Evolutionary conservation across 1,139 yeast species (phyloP).

Genomic region (Pichia sp.): DNA sequence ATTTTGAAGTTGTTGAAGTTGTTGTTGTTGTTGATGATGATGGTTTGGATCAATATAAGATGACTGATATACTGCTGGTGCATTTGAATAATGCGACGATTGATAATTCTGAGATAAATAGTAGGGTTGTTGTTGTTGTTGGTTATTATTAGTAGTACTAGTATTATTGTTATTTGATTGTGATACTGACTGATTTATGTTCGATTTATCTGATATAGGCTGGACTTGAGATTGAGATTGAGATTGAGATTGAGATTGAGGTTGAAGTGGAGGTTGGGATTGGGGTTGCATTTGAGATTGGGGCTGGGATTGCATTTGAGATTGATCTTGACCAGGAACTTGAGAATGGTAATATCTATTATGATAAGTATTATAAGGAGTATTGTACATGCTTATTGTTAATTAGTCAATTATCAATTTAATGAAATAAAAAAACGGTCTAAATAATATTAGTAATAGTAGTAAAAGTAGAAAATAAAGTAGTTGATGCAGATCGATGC

Average conservation of each 20-base stretch:
- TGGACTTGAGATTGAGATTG: slow-evolving; percentile 1
- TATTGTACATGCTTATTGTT: not conserved
- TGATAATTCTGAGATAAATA: not conserved
- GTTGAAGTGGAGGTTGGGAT: slow-evolving; percentile 6
- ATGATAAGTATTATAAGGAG: not conserved
- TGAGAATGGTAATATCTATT: not conserved
- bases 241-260: not conserved
- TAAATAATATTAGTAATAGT: too few species aligned
- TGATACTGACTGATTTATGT: too few species aligned
- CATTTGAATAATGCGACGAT: not conserved
- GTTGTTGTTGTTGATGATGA: not conserved
- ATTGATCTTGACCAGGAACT: not conserved
- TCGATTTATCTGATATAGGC: too few species aligned
- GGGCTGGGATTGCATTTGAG: not conserved
- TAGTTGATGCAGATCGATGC: too few species aligned
- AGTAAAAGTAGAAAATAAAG: too few species aligned
- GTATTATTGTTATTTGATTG: too few species aligned
- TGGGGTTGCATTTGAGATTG: not conserved
- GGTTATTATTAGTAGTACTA: too few species aligned
- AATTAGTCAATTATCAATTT: too few species aligned
- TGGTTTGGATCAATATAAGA: not conserved
- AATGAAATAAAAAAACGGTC: too few species aligned
- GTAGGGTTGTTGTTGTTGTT: not conserved
- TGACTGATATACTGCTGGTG: not conserved
- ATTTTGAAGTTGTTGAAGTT: not conserved